A percentile compares a stretch with the other conserved stretches of the same genome.
These are phyloP conservation scores for Phialocephala sp. DNA, from an alignment of 2,329 filamentous ascomycete species.

Conservation along the genomic window DNA sequence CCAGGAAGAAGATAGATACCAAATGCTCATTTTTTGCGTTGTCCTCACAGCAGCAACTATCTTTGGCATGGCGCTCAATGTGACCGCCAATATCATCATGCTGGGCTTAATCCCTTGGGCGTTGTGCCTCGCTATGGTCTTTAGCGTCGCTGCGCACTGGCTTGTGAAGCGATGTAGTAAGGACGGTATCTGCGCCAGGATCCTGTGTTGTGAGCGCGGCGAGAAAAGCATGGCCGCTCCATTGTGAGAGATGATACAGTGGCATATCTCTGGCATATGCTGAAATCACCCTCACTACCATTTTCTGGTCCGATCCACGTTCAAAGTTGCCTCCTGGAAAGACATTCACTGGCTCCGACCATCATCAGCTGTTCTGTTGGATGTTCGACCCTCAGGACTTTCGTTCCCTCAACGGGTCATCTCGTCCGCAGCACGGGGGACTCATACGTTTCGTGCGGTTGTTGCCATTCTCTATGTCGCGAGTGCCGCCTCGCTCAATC, in stretches of 20 bases:
- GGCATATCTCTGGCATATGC: neutral
- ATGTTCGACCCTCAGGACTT: neutral
- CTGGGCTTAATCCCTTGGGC: constrained; percentile 46
- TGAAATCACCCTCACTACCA: neutral
- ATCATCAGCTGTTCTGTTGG: neutral
- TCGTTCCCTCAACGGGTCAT: neutral
- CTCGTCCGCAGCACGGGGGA: neutral
- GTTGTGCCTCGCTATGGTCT: constrained; percentile 45
- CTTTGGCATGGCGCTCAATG: constrained; percentile 36
- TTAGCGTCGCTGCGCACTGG: constrained; percentile 42
- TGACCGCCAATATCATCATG: constrained; percentile 43
- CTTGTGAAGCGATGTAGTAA: constrained; percentile 22
- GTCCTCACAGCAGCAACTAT: constrained; percentile 35
- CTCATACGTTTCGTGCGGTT: constrained; percentile 6
- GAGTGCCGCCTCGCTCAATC: neutral
- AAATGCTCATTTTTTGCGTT: constrained; percentile 42
- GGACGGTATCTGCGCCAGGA: constrained; percentile 26
- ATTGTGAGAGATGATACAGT: neutral
- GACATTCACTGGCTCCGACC: neutral
- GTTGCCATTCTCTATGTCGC: neutral
- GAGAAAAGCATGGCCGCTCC: constrained; percentile 20
- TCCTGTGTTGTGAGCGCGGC: constrained; percentile 23
- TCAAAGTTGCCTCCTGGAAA: neutral
- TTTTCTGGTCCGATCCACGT: neutral
- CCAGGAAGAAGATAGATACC: constrained; percentile 42